Conservation (phyloP, 495 filamentous ascomycete species). For the Neurospora sp. region DNA sequence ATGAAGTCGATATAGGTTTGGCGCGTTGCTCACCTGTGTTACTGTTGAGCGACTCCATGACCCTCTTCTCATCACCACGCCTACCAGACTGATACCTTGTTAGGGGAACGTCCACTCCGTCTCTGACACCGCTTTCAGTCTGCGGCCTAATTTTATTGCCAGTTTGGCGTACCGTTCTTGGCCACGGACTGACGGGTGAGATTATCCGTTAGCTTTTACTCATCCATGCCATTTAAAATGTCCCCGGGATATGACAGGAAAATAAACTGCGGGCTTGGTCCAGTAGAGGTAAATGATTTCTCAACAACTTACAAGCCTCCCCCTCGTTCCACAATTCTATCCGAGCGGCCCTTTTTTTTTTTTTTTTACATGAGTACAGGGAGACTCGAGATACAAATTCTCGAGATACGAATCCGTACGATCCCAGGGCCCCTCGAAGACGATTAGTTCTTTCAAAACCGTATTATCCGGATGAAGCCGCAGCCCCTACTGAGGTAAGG, state of each 20-base stretch:
- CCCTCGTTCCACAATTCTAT: neutral
- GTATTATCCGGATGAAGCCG: neutral
- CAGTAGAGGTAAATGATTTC: neutral
- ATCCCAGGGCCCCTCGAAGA: neutral
- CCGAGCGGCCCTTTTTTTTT: neutral
- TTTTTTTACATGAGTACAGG: neutral
- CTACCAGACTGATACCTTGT: neutral
- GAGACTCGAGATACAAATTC: neutral
- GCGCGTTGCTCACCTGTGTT: too few species aligned
- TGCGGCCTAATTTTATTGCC: neutral
- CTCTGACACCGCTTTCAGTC: neutral
- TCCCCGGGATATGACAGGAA: neutral
- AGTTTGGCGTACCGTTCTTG: neutral
- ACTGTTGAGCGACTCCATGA: too few species aligned
- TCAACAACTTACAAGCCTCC: neutral
- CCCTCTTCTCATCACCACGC: neutral
- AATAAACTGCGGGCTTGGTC: neutral
- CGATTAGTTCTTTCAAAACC: neutral
- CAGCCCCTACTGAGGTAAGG: neutral
- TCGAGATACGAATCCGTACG: neutral
- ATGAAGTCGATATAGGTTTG: too few species aligned
- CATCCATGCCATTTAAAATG: neutral
- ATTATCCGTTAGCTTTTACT: neutral
- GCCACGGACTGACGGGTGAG: neutral
- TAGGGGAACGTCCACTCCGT: neutral